phyloP scores from a whole-genome alignment of 1,284 basidiomycete genomes.

The Ceratobasidium sp. region DNA sequence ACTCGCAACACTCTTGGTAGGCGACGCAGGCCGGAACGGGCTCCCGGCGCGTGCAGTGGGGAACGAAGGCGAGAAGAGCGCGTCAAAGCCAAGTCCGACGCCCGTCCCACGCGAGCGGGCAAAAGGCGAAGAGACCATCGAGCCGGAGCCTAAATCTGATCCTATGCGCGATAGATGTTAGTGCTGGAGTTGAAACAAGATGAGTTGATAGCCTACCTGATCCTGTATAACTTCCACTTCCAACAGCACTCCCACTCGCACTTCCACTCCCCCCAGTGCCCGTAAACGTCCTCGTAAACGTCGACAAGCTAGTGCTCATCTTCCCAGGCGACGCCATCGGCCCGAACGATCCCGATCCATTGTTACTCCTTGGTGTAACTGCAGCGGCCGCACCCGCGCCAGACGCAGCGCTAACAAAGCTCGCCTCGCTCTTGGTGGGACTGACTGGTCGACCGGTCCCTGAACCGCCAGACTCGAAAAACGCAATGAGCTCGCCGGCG shows the following conservation, averaged over 20 bases:
- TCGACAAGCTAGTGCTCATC: slow-evolving; percentile 28
- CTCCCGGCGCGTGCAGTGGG: slow-evolving; percentile 30
- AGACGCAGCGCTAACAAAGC: slow-evolving; percentile 32
- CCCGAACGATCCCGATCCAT: slow-evolving; percentile 4
- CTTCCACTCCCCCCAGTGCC: slow-evolving; percentile 19
- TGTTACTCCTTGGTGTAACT: not conserved
- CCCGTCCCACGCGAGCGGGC: slow-evolving; percentile 33
- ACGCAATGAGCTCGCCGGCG: slow-evolving; percentile 76
- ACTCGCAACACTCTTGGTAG: slow-evolving; percentile 23
- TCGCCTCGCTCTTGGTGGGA: slow-evolving; percentile 32
- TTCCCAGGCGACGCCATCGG: slow-evolving; percentile 50
- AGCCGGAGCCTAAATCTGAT: slow-evolving; percentile 21
- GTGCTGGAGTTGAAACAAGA: not conserved
- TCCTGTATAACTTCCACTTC: slow-evolving; percentile 51
- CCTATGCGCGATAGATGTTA: not conserved
- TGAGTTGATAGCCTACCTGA: slow-evolving; percentile 10
- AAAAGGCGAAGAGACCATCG: slow-evolving; percentile 30
- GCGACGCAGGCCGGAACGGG: slow-evolving; percentile 27
- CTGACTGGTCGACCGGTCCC: slow-evolving; percentile 14
- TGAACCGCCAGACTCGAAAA: slow-evolving; percentile 73
- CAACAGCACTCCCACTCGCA: slow-evolving; percentile 44
- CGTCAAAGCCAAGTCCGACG: slow-evolving; percentile 36
- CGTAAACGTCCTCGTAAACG: slow-evolving; percentile 25
- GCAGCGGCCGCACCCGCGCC: not conserved
- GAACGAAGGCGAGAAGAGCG: slow-evolving; percentile 39